Evolutionary conservation across 129 eudicot genomes (phyloP).

Genomic region (Flaveria linearis): DNA sequence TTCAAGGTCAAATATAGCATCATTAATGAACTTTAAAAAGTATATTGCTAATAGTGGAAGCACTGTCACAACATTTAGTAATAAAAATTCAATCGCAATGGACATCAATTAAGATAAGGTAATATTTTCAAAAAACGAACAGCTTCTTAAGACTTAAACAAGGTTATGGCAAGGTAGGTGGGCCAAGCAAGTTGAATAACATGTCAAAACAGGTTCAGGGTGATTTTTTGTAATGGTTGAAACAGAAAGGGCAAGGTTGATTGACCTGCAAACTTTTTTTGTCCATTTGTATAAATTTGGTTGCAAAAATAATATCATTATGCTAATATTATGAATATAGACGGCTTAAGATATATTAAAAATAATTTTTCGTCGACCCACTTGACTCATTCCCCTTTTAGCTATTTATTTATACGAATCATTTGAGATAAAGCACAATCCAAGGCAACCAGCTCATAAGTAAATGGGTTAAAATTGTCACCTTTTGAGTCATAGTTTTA

Average conservation of each 20-base stretch:
- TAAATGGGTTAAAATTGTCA: neutral
- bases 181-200: too few species aligned
- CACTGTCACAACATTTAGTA: neutral
- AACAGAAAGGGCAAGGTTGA: neutral
- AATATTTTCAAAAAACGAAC: too few species aligned
- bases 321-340: neutral
- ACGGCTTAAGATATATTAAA: neutral
- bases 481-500: neutral
- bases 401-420: too few species aligned
- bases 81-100: neutral
- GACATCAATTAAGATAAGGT: neutral
- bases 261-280: neutral
- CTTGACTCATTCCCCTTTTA: neutral
- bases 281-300: neutral
- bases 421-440: neutral
- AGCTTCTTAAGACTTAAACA: neutral
- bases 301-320: neutral
- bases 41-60: neutral
- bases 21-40: neutral
- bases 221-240: neutral
- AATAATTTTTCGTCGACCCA: neutral
- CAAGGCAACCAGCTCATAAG: neutral
- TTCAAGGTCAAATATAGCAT: constrained; percentile 14
- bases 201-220: neutral
- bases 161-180: too few species aligned